A percentile compares a stretch with the other conserved stretches of the same genome.
Evolutionary conservation across 169 alveolate species (phyloP).

Genomic region (Plasmodium blacklocki): DNA sequence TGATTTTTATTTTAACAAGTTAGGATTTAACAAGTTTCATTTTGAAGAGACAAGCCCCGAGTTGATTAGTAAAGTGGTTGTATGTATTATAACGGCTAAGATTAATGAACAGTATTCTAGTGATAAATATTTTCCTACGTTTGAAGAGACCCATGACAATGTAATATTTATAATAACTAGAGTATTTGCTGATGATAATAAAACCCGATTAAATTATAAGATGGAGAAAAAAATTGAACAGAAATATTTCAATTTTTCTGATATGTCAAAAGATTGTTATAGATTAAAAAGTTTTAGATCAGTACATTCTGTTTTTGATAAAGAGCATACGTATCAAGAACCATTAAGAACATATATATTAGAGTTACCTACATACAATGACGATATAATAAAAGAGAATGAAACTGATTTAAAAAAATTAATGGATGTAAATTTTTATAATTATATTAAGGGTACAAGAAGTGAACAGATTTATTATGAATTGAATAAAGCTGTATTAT

Average conservation of each 20-base stretch:
- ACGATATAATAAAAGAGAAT: slow-evolving; percentile 79
- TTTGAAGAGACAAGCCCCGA: slow-evolving; percentile 86
- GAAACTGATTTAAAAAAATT: slow-evolving; percentile 81
- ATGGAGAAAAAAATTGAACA: slow-evolving; percentile 86
- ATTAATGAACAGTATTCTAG: slow-evolving; percentile 85
- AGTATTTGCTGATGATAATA: slow-evolving; percentile 83
- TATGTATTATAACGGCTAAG: slow-evolving; percentile 88
- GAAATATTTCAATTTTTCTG: slow-evolving; percentile 81
- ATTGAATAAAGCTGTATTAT: slow-evolving; percentile 80
- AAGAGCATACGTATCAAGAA: slow-evolving; percentile 81
- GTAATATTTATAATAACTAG: slow-evolving; percentile 83
- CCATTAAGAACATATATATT: slow-evolving; percentile 86
- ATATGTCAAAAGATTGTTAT: slow-evolving; percentile 81
- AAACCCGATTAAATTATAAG: slow-evolving; percentile 83
- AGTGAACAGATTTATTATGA: slow-evolving; percentile 84
- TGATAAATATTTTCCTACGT: slow-evolving; percentile 85
- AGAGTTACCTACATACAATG: slow-evolving; percentile 81
- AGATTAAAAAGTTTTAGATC: slow-evolving; percentile 89
- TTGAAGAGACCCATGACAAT: slow-evolving; percentile 83
- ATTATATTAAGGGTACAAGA: slow-evolving; percentile 82
- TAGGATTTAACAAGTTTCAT: slow-evolving; percentile 88
- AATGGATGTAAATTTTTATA: slow-evolving; percentile 83
- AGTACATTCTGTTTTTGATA: slow-evolving; percentile 86
- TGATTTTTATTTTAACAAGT: slow-evolving; percentile 85
- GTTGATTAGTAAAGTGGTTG: slow-evolving; percentile 86